Evolutionary conservation across 495 filamentous ascomycete genomes (phyloP), one percentile per base, ranked within the genome.

Genomic region (Tuber calosporum): DNA sequence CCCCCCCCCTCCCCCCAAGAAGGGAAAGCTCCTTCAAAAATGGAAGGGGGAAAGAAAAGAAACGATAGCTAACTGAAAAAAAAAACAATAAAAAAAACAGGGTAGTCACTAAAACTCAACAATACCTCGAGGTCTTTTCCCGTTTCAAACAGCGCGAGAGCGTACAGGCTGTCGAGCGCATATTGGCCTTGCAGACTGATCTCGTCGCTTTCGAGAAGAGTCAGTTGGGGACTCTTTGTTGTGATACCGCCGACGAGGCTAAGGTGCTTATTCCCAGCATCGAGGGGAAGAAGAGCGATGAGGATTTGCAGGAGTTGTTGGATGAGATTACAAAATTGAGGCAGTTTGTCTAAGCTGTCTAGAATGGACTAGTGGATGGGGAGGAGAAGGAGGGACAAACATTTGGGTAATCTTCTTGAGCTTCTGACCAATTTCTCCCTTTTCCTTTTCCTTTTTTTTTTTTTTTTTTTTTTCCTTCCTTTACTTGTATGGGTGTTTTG

Each of bases 201-300:
- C 83, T 99, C 78, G 91, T 90, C 80, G 90, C 92, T 82, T 97
- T 97, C 80, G 95, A 99, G 87, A 87, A 91, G 78, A 92, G 92
- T 66, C 93, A 97, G 85, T 72, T 77, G 96, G 94, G 92, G 8
- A 93, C 92, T 72, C 86, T 99, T 36, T 96, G 93, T 83, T 97
- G 93, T 80, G 93, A 97, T 77, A 90, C 87, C 36, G 90, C 91
- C 62, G 96, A 99, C 78, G 95, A 99, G 85, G 96, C 95, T 77
- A 97, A 97, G 85, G 96, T 92, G 13, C 86, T 99, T 67, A 96
- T 99, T 72, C 95, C 95, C 0, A 96, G 92, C 77, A 85, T 99
- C 36, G 86, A 89, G 75, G 87, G 92, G 80, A 99, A 98, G 84
- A 94, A 97, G 77, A 84, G 85, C 26, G 96, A 99, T 82, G 89